phyloP scores from a whole-genome alignment of 2,329 filamentous ascomycete genomes.

The Alternaria dauci region DNA sequence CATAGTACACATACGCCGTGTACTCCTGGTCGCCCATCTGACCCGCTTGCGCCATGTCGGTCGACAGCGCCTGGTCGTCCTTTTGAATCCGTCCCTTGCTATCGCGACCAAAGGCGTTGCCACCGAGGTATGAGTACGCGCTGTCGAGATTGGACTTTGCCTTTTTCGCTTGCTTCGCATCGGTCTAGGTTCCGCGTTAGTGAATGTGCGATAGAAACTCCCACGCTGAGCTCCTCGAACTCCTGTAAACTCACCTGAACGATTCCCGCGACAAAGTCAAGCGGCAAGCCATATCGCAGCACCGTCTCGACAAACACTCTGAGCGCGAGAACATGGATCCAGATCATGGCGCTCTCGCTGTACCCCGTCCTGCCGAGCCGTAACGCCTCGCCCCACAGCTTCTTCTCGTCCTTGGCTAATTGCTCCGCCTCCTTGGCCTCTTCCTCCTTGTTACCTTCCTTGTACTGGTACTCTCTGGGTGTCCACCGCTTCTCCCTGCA shows the following conservation, averaged over 20 bases:
- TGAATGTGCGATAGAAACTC: neutral
- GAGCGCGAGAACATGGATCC: slow-evolving; percentile 89
- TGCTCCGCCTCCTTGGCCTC: slow-evolving; percentile 87
- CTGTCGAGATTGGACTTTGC: slow-evolving; percentile 72
- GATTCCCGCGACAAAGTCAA: slow-evolving; percentile 86
- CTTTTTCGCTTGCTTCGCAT: slow-evolving; percentile 81
- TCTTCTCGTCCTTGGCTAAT: slow-evolving; percentile 83
- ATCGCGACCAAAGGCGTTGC: slow-evolving; percentile 91
- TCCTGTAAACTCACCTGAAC: slow-evolving; percentile 69
- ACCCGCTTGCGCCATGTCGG: slow-evolving; percentile 82
- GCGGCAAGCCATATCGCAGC: slow-evolving; percentile 89
- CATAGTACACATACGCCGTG: slow-evolving; percentile 96
- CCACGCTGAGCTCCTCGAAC: too few species aligned
- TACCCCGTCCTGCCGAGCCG: slow-evolving; percentile 89
- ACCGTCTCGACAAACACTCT: slow-evolving; percentile 98
- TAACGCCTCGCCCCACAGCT: slow-evolving; percentile 91
- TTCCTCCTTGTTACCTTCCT: slow-evolving; percentile 87
- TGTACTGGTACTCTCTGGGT: slow-evolving; percentile 91
- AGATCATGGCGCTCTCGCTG: slow-evolving; percentile 95
- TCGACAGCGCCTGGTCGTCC: slow-evolving; percentile 80
- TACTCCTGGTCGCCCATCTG: slow-evolving; percentile 81
- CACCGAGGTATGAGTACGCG: slow-evolving; percentile 89
- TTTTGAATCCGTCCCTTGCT: slow-evolving; percentile 92
- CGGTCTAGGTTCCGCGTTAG: slow-evolving; percentile 68
- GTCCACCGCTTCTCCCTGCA: slow-evolving; percentile 94